phyloP scores from a whole-genome alignment of 2,329 filamentous ascomycete species.

The Camillea tinctor region DNA sequence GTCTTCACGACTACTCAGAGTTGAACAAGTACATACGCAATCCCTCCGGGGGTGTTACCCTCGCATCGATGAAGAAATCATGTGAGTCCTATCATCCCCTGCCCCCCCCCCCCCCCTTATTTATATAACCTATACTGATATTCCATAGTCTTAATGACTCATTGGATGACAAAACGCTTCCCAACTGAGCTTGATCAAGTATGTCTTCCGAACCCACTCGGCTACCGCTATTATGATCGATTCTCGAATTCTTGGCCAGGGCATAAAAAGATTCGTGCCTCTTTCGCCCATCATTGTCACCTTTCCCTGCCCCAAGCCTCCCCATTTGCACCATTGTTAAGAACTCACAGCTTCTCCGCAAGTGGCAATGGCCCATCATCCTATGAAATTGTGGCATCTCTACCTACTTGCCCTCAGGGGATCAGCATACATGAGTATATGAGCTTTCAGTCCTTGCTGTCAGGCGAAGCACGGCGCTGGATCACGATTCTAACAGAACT shows the following conservation, averaged over 20 bases:
- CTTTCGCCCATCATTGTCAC: conserved; percentile 45
- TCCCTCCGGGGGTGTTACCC: conserved; percentile 11
- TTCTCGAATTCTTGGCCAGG: conserved; percentile 38
- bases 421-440: conserved; percentile 52
- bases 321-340: conserved; percentile 34
- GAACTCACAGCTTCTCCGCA: conserved; percentile 26
- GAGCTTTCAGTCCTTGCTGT: conserved; percentile 48
- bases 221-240: conserved; percentile 48
- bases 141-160: conserved; percentile 37
- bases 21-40: conserved; percentile 6
- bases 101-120: conserved; percentile 2
- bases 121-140: conserved; percentile 14
- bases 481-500: conserved; percentile 48
- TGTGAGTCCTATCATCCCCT: conserved; percentile 15
- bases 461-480: conserved; percentile 50
- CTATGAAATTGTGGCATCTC: conserved; percentile 50
- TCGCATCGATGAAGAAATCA: conserved; percentile 16
- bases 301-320: conserved; percentile 37
- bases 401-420: conserved; percentile 44
- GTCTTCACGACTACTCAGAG: conserved; percentile 20
- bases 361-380: conserved; percentile 46
- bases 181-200: conserved; percentile 42
- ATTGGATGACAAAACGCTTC: conserved; percentile 44
- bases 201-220: conserved; percentile 45
- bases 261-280: conserved; percentile 30